Percentiles rank a stretch among this genome's conserved stretches.
Evolutionary conservation across 305 asterid genomes (phyloP).

Genomic region (Solanum aculeatissimum): DNA sequence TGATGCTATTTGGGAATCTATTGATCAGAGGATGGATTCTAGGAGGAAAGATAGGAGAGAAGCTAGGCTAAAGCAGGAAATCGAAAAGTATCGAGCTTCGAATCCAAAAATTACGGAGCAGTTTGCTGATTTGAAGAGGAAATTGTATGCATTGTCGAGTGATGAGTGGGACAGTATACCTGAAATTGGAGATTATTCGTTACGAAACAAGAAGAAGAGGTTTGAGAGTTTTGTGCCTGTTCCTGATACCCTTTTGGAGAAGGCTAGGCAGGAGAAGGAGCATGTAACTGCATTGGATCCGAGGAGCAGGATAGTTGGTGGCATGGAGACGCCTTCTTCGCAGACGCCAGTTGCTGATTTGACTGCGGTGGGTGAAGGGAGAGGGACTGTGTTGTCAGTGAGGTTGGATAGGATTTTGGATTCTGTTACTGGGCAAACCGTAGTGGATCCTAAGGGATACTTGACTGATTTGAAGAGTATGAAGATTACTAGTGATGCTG

Average conservation of each 20-base stretch:
- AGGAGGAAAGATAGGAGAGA: constrained; percentile 85
- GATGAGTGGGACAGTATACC: constrained; percentile 85
- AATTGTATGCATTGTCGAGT: constrained; percentile 38
- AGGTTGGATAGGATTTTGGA: constrained; percentile 72
- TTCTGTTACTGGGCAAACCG: constrained; percentile 73
- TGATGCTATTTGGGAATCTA: constrained; percentile 77
- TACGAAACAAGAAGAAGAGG: constrained; percentile 70
- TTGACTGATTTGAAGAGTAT: constrained; percentile 86
- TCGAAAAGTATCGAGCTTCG: constrained; percentile 74
- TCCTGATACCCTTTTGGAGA: constrained; percentile 76
- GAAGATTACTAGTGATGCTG: constrained; percentile 84
- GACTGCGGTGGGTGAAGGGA: constrained; percentile 91
- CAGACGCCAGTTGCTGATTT: constrained; percentile 83
- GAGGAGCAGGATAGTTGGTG: constrained; percentile 63
- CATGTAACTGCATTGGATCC: constrained; percentile 79
- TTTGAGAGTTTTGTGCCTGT: constrained; percentile 85
- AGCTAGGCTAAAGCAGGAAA: constrained; percentile 79
- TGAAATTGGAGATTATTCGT: constrained; percentile 69
- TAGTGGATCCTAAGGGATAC: constrained; percentile 90
- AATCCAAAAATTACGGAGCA: constrained; percentile 83
- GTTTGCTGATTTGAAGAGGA: constrained; percentile 80
- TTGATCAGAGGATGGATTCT: constrained; percentile 71
- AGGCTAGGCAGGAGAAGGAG: constrained; percentile 83
- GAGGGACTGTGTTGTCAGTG: constrained; percentile 73
- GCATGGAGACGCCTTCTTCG: constrained; percentile 55